A percentile compares a stretch with the other conserved stretches of the same genome.
Conservation (phyloP, 176 grass and related monocot genomes). For the Cenchrus fungigraminus region DNA sequence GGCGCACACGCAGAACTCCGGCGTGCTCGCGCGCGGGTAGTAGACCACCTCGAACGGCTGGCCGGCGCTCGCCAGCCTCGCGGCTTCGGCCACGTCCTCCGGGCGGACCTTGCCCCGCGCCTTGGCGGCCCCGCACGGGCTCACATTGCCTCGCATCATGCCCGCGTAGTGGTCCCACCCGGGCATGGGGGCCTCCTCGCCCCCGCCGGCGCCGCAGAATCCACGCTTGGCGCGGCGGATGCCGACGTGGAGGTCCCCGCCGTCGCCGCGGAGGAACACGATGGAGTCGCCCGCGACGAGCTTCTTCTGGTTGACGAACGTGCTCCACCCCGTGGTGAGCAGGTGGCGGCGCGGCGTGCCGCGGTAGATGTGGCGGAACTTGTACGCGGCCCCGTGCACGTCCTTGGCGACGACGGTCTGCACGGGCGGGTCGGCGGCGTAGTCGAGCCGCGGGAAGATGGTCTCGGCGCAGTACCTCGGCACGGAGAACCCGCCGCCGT, state of each 20-base stretch:
- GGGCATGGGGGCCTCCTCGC: constrained; percentile 38
- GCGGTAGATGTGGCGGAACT: constrained; percentile 95
- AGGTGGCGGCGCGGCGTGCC: constrained; percentile 89
- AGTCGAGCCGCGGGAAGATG: constrained; percentile 92
- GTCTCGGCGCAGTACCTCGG: constrained; percentile 93
- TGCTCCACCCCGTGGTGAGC: constrained; percentile 96
- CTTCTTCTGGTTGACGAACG: constrained; percentile 94
- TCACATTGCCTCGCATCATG: constrained; percentile 46
- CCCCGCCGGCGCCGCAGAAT: constrained; percentile 33
- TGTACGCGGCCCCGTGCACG: constrained; percentile 84
- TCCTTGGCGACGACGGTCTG: constrained; percentile 91
- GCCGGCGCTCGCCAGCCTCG: constrained; percentile 54
- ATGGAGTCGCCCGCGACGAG: constrained; percentile 90
- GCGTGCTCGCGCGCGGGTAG: constrained; percentile 87
- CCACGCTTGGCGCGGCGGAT: constrained; percentile 75
- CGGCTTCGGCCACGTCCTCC: constrained; percentile 65
- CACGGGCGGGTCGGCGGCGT: constrained; percentile 76
- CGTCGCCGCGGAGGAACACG: constrained; percentile 78
- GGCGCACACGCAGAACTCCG: constrained; percentile 80
- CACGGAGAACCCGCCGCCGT: constrained; percentile 95
- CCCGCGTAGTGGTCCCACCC: constrained; percentile 50
- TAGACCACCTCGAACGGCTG: constrained; percentile 72
- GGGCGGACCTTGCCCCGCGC: constrained; percentile 55
- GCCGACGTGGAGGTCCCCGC: constrained; percentile 81
- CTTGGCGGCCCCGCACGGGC: constrained; percentile 31